Conservation (phyloP, 306 rosid genomes). For the Vigna angularis region DNA sequence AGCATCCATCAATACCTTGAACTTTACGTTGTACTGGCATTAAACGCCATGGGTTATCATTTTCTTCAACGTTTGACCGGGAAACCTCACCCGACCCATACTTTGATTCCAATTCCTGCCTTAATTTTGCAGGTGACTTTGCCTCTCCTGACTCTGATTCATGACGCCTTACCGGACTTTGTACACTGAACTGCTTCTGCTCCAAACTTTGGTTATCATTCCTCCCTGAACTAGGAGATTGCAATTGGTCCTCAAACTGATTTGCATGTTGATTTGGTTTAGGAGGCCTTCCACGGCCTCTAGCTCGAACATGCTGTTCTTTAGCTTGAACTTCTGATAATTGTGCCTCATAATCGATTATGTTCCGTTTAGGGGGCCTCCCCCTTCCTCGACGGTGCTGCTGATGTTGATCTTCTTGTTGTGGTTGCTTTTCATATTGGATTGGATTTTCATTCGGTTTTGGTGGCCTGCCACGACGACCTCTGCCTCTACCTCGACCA, state of each 20-base stretch:
- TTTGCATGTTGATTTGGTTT: background rate
- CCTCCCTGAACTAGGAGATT: conserved; percentile 9
- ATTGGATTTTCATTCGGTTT: background rate
- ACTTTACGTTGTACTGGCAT: conserved; percentile 9
- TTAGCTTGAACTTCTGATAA: background rate
- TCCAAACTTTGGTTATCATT: conserved; percentile 13
- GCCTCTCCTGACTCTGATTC: background rate
- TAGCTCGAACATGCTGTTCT: background rate
- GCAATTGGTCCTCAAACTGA: background rate
- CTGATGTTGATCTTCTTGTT: background rate
- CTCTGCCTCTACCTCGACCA: background rate
- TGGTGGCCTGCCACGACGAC: background rate
- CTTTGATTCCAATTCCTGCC: background rate
- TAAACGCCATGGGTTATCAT: conserved; percentile 2
- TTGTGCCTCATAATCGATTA: background rate
- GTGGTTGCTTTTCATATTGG: background rate
- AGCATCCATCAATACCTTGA: conserved; percentile 26
- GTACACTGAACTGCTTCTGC: background rate
- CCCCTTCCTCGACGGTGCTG: background rate
- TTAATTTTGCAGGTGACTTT: conserved; percentile 4
- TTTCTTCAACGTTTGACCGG: conserved; percentile 12
- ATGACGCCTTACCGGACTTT: background rate
- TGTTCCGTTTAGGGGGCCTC: background rate
- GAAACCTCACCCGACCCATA: conserved; percentile 17
- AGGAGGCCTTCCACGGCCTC: conserved; percentile 6